Conservation (phyloP, 169 alveolate genomes). For the Plasmodium adleri region DNA sequence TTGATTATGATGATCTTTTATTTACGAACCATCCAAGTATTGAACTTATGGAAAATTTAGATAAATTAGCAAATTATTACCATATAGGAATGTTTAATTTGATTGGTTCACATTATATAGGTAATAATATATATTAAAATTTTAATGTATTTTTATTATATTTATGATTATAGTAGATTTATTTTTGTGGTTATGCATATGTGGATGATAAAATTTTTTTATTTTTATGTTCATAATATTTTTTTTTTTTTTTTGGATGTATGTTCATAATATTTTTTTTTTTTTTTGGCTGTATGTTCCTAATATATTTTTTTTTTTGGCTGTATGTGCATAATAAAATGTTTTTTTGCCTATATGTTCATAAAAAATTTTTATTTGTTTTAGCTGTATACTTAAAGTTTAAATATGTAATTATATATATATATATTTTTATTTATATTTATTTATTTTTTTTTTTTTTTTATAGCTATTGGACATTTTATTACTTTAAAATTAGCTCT, state of each 20-base stretch:
- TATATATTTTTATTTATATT: no score
- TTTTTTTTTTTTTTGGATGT: neutral
- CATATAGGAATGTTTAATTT: constrained; percentile 31
- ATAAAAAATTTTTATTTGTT: neutral
- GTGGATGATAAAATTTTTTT: neutral
- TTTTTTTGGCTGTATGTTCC: neutral
- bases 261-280: neutral
- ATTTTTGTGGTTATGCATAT: neutral
- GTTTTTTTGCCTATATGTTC: neutral
- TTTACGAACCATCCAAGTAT: constrained; percentile 31
- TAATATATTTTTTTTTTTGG: constrained; percentile 4
- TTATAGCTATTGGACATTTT: constrained; percentile 46
- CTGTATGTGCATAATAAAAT: neutral
- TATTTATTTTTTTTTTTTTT: neutral
- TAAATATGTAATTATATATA: no score
- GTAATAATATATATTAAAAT: neutral
- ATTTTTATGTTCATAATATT: neutral
- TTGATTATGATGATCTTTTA: constrained; percentile 22
- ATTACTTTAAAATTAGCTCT: constrained; percentile 31
- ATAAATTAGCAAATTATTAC: constrained; percentile 7
- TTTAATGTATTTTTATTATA: neutral
- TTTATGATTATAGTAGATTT: neutral
- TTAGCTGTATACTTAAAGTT: neutral
- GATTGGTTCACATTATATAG: constrained; percentile 47
- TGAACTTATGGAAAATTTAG: constrained; percentile 20